Evolutionary conservation across 176 grass and related monocot species (phyloP), one percentile per base, ranked within the genome.

Genomic region (Puccinellia tenuiflora): DNA sequence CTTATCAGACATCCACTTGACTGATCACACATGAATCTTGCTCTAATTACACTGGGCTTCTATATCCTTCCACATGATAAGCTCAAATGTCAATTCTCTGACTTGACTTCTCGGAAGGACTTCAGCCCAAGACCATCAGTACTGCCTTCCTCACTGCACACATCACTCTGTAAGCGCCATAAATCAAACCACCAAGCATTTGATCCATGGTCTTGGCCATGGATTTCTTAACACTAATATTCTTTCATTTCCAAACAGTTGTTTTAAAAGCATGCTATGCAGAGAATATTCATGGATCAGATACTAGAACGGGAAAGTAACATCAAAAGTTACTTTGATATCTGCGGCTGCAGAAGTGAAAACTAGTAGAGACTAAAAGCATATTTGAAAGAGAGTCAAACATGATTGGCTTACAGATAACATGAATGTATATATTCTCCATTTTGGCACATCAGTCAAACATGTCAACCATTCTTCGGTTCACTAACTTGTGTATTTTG

Each of bases 1-100:
- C 70, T 73, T 73, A 48, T 50, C 70, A 73, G 43, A 55, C 53
- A 72, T 55, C 45, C 45, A 72, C 73, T 79, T 86, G 42, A 86
- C 79, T 65, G 65, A 11, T 50, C 68, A 51, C 3, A 64, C 17
- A 40, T 66, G 55, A 37, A 86, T 68, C n/a, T 78, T 67, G 74
- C 54, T 83, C 35, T 85, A 75, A 64, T 86, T 73, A 34, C 25
- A 78, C 65, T 38, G 47, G 69, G 69, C 21, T 33, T 64, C 20
- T 62, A 59, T 35, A 55, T 73, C 73, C 63, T 73, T 75, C 68
- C 29, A 85, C 38, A 61, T 29, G 56, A 75, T 62, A 56, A 69
- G 85, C 45, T 40, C 14, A 72, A 85, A 70, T 82, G 7, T 45
- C 53, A 63, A 64, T 65, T 37, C 5, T 64, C 42, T 70, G 79